Percentiles rank a stretch among this genome's conserved stretches.
Evolutionary conservation across 2,329 filamentous ascomycete genomes (phyloP).

Genomic region (Aureobasidium sp.): DNA sequence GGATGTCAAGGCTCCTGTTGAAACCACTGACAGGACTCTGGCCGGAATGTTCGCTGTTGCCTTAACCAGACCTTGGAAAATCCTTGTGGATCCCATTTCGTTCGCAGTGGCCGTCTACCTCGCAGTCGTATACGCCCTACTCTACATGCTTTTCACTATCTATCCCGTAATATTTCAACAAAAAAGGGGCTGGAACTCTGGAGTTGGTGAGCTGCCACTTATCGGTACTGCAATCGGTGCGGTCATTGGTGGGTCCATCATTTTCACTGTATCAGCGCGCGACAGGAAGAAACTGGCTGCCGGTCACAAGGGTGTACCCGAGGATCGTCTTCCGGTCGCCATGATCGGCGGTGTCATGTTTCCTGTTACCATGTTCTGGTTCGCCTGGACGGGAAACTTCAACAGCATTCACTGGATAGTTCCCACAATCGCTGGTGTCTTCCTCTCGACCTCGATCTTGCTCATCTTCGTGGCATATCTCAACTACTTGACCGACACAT

Average conservation of each 20-base stretch:
- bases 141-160: slow-evolving; percentile 54
- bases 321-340: slow-evolving; percentile 33
- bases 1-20: slow-evolving; percentile 44
- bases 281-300: slow-evolving; percentile 34
- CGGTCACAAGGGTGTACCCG: slow-evolving; percentile 34
- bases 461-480: slow-evolving; percentile 48
- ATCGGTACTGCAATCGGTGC: slow-evolving; percentile 47
- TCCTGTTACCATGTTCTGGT: slow-evolving; percentile 31
- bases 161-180: slow-evolving; percentile 51
- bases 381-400: slow-evolving; percentile 34
- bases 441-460: slow-evolving; percentile 36
- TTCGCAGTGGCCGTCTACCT: slow-evolving; percentile 48
- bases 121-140: slow-evolving; percentile 45
- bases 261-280: slow-evolving; percentile 35
- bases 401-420: slow-evolving; percentile 42
- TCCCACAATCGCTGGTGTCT: slow-evolving; percentile 38
- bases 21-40: slow-evolving; percentile 41
- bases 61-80: slow-evolving; percentile 48
- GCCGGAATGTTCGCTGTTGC: slow-evolving; percentile 45
- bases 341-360: slow-evolving; percentile 31
- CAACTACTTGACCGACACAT: slow-evolving; percentile 50
- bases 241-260: slow-evolving; percentile 36
- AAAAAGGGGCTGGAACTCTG: slow-evolving; percentile 47
- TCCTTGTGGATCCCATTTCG: slow-evolving; percentile 49
- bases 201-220: slow-evolving; percentile 47